Base-by-base conservation (phyloP, 2,329 filamentous ascomycete species). In the Alternaria hordeiaustralica region DNA sequence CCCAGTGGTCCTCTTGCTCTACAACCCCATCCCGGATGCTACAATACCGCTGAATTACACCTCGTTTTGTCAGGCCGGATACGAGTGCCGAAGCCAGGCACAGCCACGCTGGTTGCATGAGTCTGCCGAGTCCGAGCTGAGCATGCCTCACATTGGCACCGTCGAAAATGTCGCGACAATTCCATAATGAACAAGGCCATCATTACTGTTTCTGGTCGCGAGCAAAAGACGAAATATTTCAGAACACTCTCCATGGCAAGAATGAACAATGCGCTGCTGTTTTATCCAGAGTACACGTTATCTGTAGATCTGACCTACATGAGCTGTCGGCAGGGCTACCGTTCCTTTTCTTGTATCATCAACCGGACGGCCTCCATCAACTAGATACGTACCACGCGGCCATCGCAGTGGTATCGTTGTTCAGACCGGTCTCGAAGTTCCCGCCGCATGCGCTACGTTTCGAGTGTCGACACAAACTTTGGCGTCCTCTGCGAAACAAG, bases 391-490 rank as follows among this genome's bases (percentile, higher is more conserved):
- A 55, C 59, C 28, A 26, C 41, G 54, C 41, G 41, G 41, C 41
- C 25, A 7, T 58, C 41, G 21, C 46, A 8, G 55, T 47, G 50
- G 47, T 2, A 23, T 23, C 28, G 8, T 28, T 26, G 18, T 50
- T 41, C 59, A 50, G 60, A 59, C 55, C 54, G 59, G 59, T 61
- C 41, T 43, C 43, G 23, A 54, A 47, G 41, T 33, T 54, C 23
- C 55, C 45, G 47, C 41, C 12, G 30, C 28, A 20, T 62, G 47
- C 60, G 60, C 47, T 62, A 59, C 47, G 60, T 62, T 59, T 62
- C 60, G 60, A 54, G 59, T 61, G 60, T 62, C 47, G 41, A 18
- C 50, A 26, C 33, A 62, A 53, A 59, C 55, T 62, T 62, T 62
- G 47, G 55, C 55, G 58, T 62, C 55, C 25, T 25, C 55, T 47